Evolutionary conservation across 106 monocot species (phyloP), one percentile per base, ranked within the genome.

Genomic region (Platanthera guangdongensis): DNA sequence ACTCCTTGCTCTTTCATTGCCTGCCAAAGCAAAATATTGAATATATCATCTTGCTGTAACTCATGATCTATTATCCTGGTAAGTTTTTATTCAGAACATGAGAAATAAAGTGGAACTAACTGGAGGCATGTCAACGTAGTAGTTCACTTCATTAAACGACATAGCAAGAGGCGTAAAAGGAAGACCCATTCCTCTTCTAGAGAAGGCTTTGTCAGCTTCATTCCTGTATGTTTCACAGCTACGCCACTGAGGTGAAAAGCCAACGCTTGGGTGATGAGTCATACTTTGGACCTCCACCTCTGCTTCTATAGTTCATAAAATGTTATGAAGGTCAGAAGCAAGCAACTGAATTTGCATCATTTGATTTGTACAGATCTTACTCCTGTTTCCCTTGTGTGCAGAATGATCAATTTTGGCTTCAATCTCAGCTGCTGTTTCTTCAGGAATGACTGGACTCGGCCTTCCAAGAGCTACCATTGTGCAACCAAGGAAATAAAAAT

Each of bases 81-180:
- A 22, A 63, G 25, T 63, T 9, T 63, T 63, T 7, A 7, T 30
- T 2, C 5, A 15, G 2, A 65, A 65, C 9, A 28, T 4, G 30
- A 6, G 22, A 70, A 47, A 7, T 14, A 45, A 52, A 74, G 15
- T 49, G 18, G 11, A 59, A 68, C 89, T 94, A 73, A 97, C 97
- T 8, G 80, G 55, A 73, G 97, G 94, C 86, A 97, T 94, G 81
- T 97, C 91, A 2, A 97, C 93, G 57, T 76, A 97, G 82, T 97
- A 97, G 73, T 86, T 89, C 25, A 97, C 86, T 73, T 94, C 89
- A 55, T 94, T 84, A 51, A 97, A 97, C 14, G 97, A 91, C 93
- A 97, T 97, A 74, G 88, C 30, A 4, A 97, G 86, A 54, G 97
- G 91, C 51, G 45, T 82, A 76, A 97, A 97, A 7, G 97, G 97